phyloP scores from a whole-genome alignment of 805 yeast species.

The Kodamaea lidongshanica region DNA sequence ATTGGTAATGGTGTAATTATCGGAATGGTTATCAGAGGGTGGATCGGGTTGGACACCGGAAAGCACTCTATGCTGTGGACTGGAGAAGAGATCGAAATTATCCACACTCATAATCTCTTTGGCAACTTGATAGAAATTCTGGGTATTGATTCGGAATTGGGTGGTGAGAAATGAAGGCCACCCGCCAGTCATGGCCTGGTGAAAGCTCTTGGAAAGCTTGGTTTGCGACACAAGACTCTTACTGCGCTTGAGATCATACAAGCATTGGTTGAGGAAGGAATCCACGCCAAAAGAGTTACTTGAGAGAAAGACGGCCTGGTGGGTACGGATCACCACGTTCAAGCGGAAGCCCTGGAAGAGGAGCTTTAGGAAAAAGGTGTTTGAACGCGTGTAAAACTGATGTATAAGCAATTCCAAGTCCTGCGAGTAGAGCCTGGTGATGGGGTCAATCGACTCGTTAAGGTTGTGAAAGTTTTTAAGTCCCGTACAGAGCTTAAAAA shows the following conservation, averaged over 20 bases:
- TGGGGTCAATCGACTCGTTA: slow-evolving; percentile 22
- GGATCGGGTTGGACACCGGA: slow-evolving; percentile 3
- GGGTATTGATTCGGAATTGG: slow-evolving; percentile 37
- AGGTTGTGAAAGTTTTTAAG: slow-evolving; percentile 30
- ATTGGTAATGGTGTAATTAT: slow-evolving; percentile 41
- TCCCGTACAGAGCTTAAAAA: slow-evolving; percentile 56
- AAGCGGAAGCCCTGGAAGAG: slow-evolving; percentile 58
- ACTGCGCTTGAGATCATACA: slow-evolving; percentile 47
- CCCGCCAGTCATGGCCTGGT: slow-evolving; percentile 13
- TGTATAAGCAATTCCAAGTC: slow-evolving; percentile 52
- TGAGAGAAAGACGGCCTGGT: slow-evolving; percentile 56
- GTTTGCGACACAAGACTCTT: slow-evolving; percentile 26
- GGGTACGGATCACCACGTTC: slow-evolving; percentile 35
- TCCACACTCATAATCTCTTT: slow-evolving; percentile 47
- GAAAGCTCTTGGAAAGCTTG: slow-evolving; percentile 20
- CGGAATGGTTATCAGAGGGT: slow-evolving; percentile 10
- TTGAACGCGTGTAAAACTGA: slow-evolving; percentile 62
- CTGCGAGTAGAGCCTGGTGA: slow-evolving; percentile 28
- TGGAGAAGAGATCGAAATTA: slow-evolving; percentile 24
- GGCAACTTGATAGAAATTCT: slow-evolving; percentile 39
- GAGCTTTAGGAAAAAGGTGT: slow-evolving; percentile 50
- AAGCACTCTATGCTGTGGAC: no score
- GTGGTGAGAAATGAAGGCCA: slow-evolving; percentile 41
- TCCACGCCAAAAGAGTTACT: slow-evolving; percentile 47
- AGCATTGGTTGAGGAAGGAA: slow-evolving; percentile 45